Evolutionary conservation across 2,329 filamentous ascomycete genomes (phyloP).

Genomic region (Colletotrichum graminicola): DNA sequence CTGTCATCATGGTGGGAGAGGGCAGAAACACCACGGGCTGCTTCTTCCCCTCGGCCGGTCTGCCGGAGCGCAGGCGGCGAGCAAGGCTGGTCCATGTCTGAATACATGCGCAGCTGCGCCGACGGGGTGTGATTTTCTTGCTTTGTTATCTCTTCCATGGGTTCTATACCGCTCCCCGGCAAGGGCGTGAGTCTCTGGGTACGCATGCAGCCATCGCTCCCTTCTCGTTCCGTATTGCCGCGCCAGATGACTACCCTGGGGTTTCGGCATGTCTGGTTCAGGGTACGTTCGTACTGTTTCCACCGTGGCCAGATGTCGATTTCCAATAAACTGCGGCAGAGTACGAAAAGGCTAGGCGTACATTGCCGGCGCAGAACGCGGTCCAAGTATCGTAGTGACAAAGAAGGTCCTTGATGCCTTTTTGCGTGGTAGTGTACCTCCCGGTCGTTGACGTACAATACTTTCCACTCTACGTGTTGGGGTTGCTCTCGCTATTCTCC

Average conservation of each 20-base stretch:
- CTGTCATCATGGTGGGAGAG: not conserved
- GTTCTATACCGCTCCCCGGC: not conserved
- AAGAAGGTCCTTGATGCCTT: not conserved
- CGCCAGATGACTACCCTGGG: not conserved
- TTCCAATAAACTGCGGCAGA: not conserved
- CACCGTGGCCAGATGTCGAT: not conserved
- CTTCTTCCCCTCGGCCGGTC: not conserved
- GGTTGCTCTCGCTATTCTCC: no score
- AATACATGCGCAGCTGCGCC: not conserved
- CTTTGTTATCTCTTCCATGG: not conserved
- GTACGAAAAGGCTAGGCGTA: not conserved
- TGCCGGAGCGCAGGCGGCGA: not conserved
- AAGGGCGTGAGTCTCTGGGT: not conserved
- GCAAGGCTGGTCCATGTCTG: not conserved
- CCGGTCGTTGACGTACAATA: rapidly evolving
- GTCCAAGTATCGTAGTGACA: not conserved
- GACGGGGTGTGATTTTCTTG: not conserved
- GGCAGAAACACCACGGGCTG: not conserved
- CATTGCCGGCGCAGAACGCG: not conserved
- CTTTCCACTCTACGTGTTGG: no score
- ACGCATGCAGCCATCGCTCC: not conserved
- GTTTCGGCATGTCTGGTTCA: not conserved
- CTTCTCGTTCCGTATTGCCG: not conserved
- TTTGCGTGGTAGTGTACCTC: no score
- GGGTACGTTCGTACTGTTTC: not conserved